phyloP scores from a whole-genome alignment of 1,139 yeast species.

The Magnusiomyces clavatus region DNA sequence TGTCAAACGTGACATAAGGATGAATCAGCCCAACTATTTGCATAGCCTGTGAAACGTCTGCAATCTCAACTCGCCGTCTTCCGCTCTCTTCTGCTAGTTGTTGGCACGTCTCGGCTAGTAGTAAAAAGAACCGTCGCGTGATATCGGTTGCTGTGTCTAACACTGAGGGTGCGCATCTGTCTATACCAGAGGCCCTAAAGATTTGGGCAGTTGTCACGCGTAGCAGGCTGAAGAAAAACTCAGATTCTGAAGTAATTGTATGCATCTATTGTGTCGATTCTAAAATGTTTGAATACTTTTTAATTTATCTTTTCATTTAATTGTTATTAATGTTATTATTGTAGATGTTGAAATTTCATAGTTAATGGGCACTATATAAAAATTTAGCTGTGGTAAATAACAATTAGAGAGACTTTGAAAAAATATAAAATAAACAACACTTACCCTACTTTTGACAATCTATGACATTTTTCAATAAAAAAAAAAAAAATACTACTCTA shows the following conservation, averaged over 20 bases:
- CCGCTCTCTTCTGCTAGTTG: constrained; percentile 37
- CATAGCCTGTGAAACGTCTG: constrained; percentile 57
- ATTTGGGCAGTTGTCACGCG: constrained; percentile 61
- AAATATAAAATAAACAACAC: too few relatives aligned
- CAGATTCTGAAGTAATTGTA: constrained; percentile 15
- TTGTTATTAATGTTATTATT: too few relatives aligned
- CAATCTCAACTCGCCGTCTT: constrained; percentile 39
- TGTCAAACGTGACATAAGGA: constrained; percentile 28
- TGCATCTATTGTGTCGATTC: not conserved
- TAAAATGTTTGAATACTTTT: too few relatives aligned
- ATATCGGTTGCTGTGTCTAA: constrained; percentile 59
- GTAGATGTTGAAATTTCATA: too few relatives aligned
- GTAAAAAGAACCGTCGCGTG: constrained; percentile 46
- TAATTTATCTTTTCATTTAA: too few relatives aligned
- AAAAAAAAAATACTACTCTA: too few relatives aligned
- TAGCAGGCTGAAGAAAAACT: constrained; percentile 51
- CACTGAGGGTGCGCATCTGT: constrained; percentile 54
- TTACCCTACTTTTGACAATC: too few relatives aligned
- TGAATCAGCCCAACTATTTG: constrained; percentile 46
- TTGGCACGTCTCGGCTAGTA: constrained; percentile 40
- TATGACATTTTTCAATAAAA: too few relatives aligned
- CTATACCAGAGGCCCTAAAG: constrained; percentile 65
- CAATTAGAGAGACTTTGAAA: too few relatives aligned
- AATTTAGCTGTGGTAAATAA: too few relatives aligned
- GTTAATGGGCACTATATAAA: too few relatives aligned